Conservation (phyloP, 495 filamentous ascomycete genomes). For the Penicillium diatomitis region DNA sequence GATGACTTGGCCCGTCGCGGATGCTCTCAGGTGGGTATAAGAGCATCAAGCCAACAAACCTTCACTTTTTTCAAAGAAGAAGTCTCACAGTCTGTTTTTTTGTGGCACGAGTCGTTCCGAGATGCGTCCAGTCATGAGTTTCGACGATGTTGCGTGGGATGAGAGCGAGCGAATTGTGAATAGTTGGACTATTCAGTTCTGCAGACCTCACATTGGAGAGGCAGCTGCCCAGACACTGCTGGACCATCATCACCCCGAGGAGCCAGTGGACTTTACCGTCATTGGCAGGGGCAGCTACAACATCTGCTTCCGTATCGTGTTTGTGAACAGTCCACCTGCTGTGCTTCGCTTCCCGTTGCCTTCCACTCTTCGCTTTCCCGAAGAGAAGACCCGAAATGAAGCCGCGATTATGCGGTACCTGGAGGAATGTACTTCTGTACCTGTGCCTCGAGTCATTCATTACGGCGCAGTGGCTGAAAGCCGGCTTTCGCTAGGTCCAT, state of each 20-base stretch:
- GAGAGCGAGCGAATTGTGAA: neutral
- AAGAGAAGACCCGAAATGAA: slow-evolving; percentile 31
- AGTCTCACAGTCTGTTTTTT: neutral
- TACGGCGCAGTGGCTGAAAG: slow-evolving; percentile 22
- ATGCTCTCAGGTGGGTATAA: too few species aligned
- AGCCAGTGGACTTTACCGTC: neutral
- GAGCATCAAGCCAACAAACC: too few species aligned
- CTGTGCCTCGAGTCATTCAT: slow-evolving; percentile 27
- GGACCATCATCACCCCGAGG: neutral
- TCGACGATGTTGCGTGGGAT: neutral
- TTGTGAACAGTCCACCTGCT: neutral
- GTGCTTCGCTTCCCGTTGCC: slow-evolving; percentile 17
- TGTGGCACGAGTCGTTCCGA: neutral
- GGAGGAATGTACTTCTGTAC: slow-evolving; percentile 20
- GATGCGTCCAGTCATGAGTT: neutral
- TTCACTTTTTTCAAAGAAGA: too few species aligned
- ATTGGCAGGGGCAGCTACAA: neutral
- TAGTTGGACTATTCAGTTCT: neutral
- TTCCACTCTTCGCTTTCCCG: slow-evolving; percentile 16
- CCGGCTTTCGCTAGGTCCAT: slow-evolving; percentile 28
- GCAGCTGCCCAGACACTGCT: neutral
- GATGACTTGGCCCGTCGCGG: too few species aligned
- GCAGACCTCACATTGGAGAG: neutral
- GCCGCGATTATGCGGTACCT: slow-evolving; percentile 30
- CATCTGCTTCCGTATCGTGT: neutral